Evolutionary conservation across 2,329 filamentous ascomycete species (phyloP).

Genomic region (Magnaporthiopsis rhizophila): DNA sequence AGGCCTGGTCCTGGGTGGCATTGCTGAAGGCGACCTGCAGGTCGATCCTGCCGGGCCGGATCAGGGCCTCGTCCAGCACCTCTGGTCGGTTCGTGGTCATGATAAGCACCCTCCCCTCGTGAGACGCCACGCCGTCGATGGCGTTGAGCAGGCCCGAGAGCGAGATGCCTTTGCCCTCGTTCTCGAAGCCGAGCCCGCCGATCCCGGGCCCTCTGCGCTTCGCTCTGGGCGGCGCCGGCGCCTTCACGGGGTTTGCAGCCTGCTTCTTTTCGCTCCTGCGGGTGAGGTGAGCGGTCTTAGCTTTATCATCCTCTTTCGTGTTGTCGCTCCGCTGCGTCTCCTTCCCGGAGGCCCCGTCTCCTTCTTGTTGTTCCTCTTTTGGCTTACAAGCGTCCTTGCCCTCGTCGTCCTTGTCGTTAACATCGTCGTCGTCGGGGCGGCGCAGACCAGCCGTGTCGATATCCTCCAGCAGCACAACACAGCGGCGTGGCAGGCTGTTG

Average conservation of each 20-base stretch:
- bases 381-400: not conserved
- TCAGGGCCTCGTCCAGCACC: slow-evolving; percentile 63
- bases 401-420: not conserved
- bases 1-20: slow-evolving; percentile 44
- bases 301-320: slow-evolving; percentile 12
- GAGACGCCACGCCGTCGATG: slow-evolving; percentile 73
- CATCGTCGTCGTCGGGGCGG: slow-evolving; percentile 24
- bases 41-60: slow-evolving; percentile 67
- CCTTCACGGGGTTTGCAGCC: slow-evolving; percentile 23
- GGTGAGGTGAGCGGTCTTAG: slow-evolving; percentile 6
- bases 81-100: slow-evolving; percentile 78
- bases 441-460: slow-evolving; percentile 58
- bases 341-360: not conserved
- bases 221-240: not conserved
- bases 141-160: slow-evolving; percentile 75
- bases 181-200: slow-evolving; percentile 34
- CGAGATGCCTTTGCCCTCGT: slow-evolving; percentile 49
- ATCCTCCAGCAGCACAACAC: slow-evolving; percentile 61
- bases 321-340: not conserved
- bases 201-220: slow-evolving; percentile 26
- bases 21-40: slow-evolving; percentile 44
- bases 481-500: slow-evolving; percentile 50
- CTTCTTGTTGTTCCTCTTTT: not conserved
- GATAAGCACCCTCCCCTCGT: slow-evolving; percentile 71
- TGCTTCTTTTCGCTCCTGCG: slow-evolving; percentile 23